Evolutionary conservation across 805 yeast species (phyloP), one percentile per base, ranked within the genome.

Genomic region (Schwanniomyces pseudopolymorphus): DNA sequence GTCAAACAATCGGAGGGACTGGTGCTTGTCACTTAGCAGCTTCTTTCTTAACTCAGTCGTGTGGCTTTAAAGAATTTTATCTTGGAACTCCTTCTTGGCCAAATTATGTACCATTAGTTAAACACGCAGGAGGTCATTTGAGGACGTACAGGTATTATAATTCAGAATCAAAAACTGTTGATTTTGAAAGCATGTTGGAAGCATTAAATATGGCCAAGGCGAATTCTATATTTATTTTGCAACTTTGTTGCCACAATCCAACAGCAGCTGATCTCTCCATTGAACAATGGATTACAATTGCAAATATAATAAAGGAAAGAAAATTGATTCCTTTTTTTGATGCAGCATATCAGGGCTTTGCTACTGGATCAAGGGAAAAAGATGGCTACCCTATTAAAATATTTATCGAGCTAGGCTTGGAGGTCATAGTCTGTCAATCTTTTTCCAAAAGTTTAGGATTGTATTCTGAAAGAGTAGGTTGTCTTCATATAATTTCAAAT

Each of bases 321-420:
- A 45, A 54, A 39, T 39, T 58, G 43, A 57, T 62, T 39, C 58
- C 63, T 4, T 46, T 63, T 35, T 57, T 63, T 35, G 68, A 63
- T 55, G 56, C 55, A 38, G 66, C 67, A 9, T 63, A 63, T 59
- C 66, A 60, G 47, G 67, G 66, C 3, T 60, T 62, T 38, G 54
- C 64, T 37, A 47, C 60, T 35, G 68, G 67, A 61, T 39, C 63
- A 64, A 40, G 50, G 10, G 84, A 79, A 49, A 75, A 78, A 51
- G 77, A 72, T 50, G 72, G 74, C 0, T 70, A 67, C 64, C 61
- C 69, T 10, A 53, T 70, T 16, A 54, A 72, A 50, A 56, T 64
- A 50, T 63, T 70, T 21, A 58, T 58, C 51, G 55, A 53, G 8
- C 52, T 53, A 42, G 57, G 59, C 4, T 22, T 49, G 83, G 87